A percentile compares a stretch with the other conserved stretches of the same genome.
phyloP scores from a whole-genome alignment of 1,139 yeast genomes.

The Diutina rugosa region DNA sequence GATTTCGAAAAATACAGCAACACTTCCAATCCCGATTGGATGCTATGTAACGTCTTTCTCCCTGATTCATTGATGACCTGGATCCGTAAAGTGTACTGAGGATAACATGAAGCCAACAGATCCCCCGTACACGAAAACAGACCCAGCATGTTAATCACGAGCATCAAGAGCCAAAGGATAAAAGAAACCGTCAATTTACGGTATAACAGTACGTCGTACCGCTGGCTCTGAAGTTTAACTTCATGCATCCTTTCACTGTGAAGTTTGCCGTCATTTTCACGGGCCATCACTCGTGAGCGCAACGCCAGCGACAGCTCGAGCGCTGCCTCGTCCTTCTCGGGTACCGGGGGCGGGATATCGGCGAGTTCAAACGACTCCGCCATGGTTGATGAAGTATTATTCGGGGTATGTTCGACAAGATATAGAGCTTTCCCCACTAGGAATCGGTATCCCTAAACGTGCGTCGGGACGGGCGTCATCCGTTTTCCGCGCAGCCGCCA shows the following conservation, averaged over 20 bases:
- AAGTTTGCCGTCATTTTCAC: not conserved
- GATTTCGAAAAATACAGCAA: not conserved
- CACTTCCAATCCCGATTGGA: not conserved
- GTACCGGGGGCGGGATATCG: not conserved
- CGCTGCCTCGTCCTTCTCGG: not conserved
- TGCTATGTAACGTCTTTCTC: not conserved
- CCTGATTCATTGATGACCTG: not conserved
- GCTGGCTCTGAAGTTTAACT: not conserved
- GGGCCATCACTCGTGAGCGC: not conserved
- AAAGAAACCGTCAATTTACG: not conserved
- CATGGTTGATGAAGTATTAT: not conserved
- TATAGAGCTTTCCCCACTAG: not conserved
- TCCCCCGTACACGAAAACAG: not conserved
- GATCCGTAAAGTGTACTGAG: not conserved
- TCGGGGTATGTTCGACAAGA: not conserved
- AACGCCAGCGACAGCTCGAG: not conserved
- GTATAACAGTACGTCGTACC: not conserved
- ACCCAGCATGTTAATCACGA: not conserved
- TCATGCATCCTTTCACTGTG: not conserved
- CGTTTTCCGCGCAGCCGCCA: not conserved
- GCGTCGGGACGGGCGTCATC: not conserved
- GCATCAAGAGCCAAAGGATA: not conserved
- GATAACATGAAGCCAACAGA: not conserved
- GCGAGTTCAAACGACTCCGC: not conserved
- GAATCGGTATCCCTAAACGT: not conserved